Base-by-base conservation (phyloP, 2,329 filamentous ascomycete species). In the Paraphaeosphaeria minitans region DNA sequence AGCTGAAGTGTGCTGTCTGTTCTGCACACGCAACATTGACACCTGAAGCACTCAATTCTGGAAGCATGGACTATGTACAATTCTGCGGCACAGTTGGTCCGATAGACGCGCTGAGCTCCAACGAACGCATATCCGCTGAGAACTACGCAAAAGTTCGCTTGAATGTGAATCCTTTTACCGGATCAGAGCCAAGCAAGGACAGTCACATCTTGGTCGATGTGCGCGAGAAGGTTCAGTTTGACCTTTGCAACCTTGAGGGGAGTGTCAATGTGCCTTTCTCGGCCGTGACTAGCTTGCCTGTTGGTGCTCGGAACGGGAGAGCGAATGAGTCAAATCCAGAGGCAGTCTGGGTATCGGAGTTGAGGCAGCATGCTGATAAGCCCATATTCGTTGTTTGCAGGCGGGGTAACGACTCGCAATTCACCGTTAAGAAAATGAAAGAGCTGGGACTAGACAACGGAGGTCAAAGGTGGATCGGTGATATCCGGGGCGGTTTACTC, bases 191-290 rank as follows among this genome's bases (percentile, higher is more conserved):
- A 29, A 71, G 58, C 12, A 71, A 60, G 39, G 66, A 75, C 48
- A 75, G 65, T 16, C 86, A 89, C 54, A 71, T 91, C 0, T 77
- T 97, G 2, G 76, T 98, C 2, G 95, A 98, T 65, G 92, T 96
- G 1, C 84, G 95, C 2, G 92, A 96, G 66, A 87, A 87, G 67
- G 90, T 92, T 29, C 92, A 97, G 60, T 97, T 91, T 65, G 89
- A 90, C 16, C 87, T 98, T 46, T 93, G 89, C 63, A 87, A 83
- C 60, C 81, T 99, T 8, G 81, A 87, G 0, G 90, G 90, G 0
- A 92, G 91, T 27, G 78, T 96, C 52, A 97, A 92, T 66, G 75
- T 93, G 0, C 90, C 87, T 0, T 90, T 89, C 68, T 89, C 86
- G 13, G 80, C 76, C 0, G 77, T 86, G 16, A 79, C 67, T 7